Percentiles rank a stretch among this genome's conserved stretches.
Evolutionary conservation across 768 basidiomycete species (phyloP).

Genomic region (Tremella mesenterica): DNA sequence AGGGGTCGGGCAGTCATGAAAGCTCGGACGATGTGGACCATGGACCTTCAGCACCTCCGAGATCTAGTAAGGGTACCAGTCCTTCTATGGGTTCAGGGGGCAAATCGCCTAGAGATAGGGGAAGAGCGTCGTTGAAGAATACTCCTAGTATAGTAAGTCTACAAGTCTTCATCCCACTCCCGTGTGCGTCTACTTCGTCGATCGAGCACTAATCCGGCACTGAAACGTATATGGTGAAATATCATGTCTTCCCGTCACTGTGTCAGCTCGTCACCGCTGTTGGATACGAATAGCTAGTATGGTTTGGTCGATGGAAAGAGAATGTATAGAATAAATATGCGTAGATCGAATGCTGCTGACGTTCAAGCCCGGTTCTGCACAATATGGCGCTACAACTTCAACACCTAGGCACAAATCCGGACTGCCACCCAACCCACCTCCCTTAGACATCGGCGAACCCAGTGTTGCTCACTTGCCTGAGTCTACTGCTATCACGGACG

Average conservation of each 20-base stretch:
- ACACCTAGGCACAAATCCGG: conserved; percentile 10
- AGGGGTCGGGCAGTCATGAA: conserved; percentile 60
- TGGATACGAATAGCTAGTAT: no score
- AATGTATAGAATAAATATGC: no score
- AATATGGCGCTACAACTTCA: conserved; percentile 12
- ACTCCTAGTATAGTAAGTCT: not conserved
- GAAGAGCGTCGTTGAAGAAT: not conserved
- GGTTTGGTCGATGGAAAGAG: no score
- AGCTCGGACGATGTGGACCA: conserved; percentile 55
- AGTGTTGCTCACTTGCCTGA: conserved; percentile 4
- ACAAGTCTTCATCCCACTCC: not conserved
- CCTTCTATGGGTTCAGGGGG: not conserved
- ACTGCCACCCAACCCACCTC: conserved; percentile 12
- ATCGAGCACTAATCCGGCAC: no score
- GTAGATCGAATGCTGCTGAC: not conserved
- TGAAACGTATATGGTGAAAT: no score
- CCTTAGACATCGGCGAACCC: conserved; percentile 25
- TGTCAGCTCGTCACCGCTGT: no score
- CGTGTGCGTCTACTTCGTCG: no score
- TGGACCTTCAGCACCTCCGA: conserved; percentile 30
- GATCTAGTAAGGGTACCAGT: not conserved
- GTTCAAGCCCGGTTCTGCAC: not conserved
- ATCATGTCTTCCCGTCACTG: no score
- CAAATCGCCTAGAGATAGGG: not conserved
- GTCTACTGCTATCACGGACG: not conserved